Evolutionary conservation across 768 basidiomycete species (phyloP).

Genomic region (Suillus lakei): DNA sequence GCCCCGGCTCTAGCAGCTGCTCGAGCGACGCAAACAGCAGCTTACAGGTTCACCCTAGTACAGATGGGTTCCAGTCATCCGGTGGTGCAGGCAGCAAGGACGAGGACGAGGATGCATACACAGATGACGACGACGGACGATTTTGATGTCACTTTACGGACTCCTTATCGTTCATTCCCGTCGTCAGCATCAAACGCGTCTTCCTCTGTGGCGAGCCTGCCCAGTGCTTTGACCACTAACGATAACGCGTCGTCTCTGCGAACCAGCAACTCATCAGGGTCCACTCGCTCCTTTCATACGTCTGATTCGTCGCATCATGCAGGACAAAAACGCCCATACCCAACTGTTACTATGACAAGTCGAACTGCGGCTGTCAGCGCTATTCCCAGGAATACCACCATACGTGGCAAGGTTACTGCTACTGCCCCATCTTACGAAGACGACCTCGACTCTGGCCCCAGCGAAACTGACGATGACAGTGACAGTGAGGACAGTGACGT

Average conservation of each 20-base stretch:
- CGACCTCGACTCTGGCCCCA: slow-evolving; percentile 23
- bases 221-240: slow-evolving; percentile 41
- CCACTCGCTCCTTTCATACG: slow-evolving; percentile 36
- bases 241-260: slow-evolving; percentile 43
- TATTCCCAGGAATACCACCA: slow-evolving; percentile 28
- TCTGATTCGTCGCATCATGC: slow-evolving; percentile 40
- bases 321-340: slow-evolving; percentile 46
- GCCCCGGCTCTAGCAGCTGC: slow-evolving; percentile 62
- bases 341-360: slow-evolving; percentile 12
- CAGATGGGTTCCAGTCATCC: slow-evolving; percentile 14
- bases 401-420: slow-evolving; percentile 26
- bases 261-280: slow-evolving; percentile 48
- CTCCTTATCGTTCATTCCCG: slow-evolving; percentile 49
- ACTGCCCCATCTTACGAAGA: slow-evolving; percentile 15
- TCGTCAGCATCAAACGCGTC: slow-evolving; percentile 21
- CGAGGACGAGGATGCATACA: slow-evolving; percentile 24
- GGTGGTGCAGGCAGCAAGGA: slow-evolving; percentile 31
- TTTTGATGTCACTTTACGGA: slow-evolving; percentile 69
- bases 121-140: slow-evolving; percentile 59
- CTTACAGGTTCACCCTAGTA: slow-evolving; percentile 44
- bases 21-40: slow-evolving; percentile 58
- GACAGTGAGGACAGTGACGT: slow-evolving; percentile 13
- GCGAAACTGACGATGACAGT: slow-evolving; percentile 23
- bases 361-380: slow-evolving; percentile 7
- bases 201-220: slow-evolving; percentile 32